Evolutionary conservation across 441 rosid genomes (phyloP), one percentile per base, ranked within the genome.

Genomic region (Adansonia rubrostipa): DNA sequence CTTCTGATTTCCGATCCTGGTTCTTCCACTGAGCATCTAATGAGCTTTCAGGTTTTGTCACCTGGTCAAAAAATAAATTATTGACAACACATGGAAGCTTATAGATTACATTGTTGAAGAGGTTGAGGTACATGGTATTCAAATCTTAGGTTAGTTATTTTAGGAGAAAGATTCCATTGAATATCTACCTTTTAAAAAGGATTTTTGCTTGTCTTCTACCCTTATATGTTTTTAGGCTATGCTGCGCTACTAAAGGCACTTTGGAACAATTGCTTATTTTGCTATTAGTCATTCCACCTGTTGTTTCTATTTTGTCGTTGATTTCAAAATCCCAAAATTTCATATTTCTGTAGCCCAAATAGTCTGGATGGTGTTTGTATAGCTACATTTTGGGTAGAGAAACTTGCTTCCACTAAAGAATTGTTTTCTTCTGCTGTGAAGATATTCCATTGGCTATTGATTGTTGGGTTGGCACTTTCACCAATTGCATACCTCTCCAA

Each of bases 381-480:
- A 44, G 48, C 13, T 15, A 54, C 22, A 56, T 73, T 73, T 73
- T 50, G 22, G n/a, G 42, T 56, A 62, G 62, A 74, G 73, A 36
- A 28, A 71, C 81, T 58, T 82, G 83, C 90, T 3, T 33, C 36
- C 36, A 3, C 36, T 33, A 33, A 33, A 33, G 36, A 33, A 33
- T 33, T 79, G 64, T 45, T 79, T 50, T 88, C 33, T 5, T 88
- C 75, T 80, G 93, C 91, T 42, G 87, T 73, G 72, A 87, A 90
- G 33, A 85, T 82, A 67, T 88, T 90, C 70, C 90, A 90, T 78
- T 88, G 88, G 54, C 93, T 90, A 65, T 85, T 84, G 74, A 88
- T 90, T 1, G 93, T 88, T 22, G 90, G 93, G 77, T 87, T 86
- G 14, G 93, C 93, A 77, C 91, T 88, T 80, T 90, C 93, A 22